Conservation (phyloP, 1,139 yeast genomes). For the Blastobotrys arbuscula region DNA sequence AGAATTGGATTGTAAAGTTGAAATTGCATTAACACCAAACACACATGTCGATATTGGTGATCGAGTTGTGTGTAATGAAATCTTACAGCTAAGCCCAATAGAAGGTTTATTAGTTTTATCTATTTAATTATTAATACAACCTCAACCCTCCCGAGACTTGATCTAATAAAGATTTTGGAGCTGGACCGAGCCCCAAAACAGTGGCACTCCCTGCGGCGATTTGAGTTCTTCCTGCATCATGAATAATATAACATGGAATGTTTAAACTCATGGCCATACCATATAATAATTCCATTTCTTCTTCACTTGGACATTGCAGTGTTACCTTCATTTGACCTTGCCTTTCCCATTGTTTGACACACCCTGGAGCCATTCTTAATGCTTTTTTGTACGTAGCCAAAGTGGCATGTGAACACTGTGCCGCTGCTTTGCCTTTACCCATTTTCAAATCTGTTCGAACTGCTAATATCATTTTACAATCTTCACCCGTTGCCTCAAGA, state of each 20-base stretch:
- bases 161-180: constrained; percentile 79
- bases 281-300: constrained; percentile 68
- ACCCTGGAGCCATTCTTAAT: constrained; percentile 37
- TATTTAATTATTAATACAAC: constrained; percentile 46
- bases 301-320: constrained; percentile 64
- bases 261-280: constrained; percentile 79
- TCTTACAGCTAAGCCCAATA: constrained; percentile 29
- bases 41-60: constrained; percentile 30
- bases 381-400: constrained; percentile 77
- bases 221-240: constrained; percentile 97
- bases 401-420: constrained; percentile 98
- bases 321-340: constrained; percentile 96
- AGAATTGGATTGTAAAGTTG: constrained; percentile 26
- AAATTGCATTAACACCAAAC: constrained; percentile 21
- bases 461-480: constrained; percentile 80
- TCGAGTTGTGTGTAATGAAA: constrained; percentile 32
- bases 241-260: constrained; percentile 72
- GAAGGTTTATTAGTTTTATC: constrained; percentile 31
- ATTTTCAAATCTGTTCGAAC: constrained; percentile 85
- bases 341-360: constrained; percentile 67
- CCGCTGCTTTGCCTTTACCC: constrained; percentile 96
- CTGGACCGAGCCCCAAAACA: constrained; percentile 93
- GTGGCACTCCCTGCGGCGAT: constrained; percentile 94
- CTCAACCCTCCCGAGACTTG: constrained; percentile 74
- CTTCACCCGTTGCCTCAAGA: constrained; percentile 50